Evolutionary conservation across 306 rosid genomes (phyloP).

Genomic region (Castanopsis chinensis): DNA sequence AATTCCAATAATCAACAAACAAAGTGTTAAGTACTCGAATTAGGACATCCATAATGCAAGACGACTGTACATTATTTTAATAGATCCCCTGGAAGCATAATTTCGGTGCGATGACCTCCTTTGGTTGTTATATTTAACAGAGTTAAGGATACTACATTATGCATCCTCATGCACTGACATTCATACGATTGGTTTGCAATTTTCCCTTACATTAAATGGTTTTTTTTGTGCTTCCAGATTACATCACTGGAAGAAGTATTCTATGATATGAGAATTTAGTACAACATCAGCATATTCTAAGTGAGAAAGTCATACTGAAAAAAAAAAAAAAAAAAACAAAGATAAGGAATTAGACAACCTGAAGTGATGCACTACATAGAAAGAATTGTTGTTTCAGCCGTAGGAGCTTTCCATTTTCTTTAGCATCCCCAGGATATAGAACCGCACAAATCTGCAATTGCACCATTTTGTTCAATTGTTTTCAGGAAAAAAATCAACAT

Average conservation of each 20-base stretch:
- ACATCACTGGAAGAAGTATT: neutral
- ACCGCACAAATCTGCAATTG: constrained; percentile 90
- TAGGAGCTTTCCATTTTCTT: constrained; percentile 91
- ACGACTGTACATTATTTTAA: neutral
- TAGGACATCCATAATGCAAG: neutral
- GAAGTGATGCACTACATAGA: constrained; percentile 98
- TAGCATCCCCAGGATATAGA: constrained; percentile 96
- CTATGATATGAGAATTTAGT: neutral
- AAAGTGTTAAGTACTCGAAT: neutral
- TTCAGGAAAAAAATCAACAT: neutral
- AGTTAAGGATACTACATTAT: neutral
- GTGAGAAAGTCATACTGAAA: constrained; percentile 1
- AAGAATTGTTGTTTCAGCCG: constrained; percentile 96
- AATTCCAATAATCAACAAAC: neutral
- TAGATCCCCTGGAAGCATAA: neutral
- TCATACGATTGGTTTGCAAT: neutral
- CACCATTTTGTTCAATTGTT: constrained; percentile 8
- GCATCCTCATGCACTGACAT: neutral
- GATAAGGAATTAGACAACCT: constrained; percentile 46
- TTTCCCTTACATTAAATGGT: neutral
- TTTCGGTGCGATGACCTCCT: neutral
- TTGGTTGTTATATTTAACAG: neutral
- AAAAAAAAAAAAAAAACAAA: neutral
- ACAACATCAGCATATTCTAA: neutral
- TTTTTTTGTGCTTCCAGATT: neutral